A percentile compares a stretch with the other conserved stretches of the same genome.
Evolutionary conservation across 202 grass and related monocot genomes (phyloP).

Genomic region (Cymbopogon flexuosus): DNA sequence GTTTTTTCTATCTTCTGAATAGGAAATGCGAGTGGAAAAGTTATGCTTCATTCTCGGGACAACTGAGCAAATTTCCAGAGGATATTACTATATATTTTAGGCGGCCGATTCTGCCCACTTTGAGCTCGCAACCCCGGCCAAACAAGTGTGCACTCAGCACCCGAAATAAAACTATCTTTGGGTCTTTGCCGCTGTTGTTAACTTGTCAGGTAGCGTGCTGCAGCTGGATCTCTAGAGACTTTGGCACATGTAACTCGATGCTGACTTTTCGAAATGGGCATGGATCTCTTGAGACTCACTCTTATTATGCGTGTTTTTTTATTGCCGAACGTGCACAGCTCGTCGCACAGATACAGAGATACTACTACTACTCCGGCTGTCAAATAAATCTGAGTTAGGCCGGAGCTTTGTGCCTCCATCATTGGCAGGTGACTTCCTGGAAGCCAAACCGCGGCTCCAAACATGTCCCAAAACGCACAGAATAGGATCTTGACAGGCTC

Average conservation of each 20-base stretch:
- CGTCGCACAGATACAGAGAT: neutral
- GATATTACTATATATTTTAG: neutral
- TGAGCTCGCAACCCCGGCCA: conserved; percentile 3
- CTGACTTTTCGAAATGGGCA: neutral
- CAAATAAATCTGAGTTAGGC: conserved; percentile 4
- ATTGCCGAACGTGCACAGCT: neutral
- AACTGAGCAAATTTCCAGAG: neutral
- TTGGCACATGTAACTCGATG: neutral
- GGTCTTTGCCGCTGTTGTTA: neutral
- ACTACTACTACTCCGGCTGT: neutral
- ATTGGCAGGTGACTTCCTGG: neutral
- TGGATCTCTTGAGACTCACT: neutral
- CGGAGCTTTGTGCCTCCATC: neutral
- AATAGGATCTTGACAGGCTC: conserved; percentile 2
- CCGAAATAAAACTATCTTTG: neutral
- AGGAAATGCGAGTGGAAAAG: neutral
- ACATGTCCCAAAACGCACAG: neutral
- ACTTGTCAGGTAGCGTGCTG: conserved; percentile 21
- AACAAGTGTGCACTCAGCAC: conserved; percentile 11
- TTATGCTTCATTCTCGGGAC: neutral
- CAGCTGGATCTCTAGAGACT: neutral
- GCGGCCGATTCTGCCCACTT: neutral
- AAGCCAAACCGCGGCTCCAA: neutral
- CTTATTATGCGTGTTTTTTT: neutral
- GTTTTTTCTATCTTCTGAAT: neutral